Conservation (phyloP, 805 yeast species). For the Zygosaccharomyces rouxii region DNA sequence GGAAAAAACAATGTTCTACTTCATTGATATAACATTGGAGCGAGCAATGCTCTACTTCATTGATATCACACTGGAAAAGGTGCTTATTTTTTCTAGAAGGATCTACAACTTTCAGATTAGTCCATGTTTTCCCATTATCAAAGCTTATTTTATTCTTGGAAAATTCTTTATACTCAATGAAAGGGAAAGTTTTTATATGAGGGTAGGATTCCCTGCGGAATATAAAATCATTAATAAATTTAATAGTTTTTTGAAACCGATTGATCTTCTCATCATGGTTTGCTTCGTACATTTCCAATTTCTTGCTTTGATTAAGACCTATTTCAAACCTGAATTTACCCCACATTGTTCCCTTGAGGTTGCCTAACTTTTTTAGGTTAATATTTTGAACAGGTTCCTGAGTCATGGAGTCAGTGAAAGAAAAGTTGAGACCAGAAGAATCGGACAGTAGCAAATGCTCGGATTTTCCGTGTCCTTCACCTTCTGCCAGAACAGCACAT, state of each 20-base stretch:
- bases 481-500: constrained; percentile 9
- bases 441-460: constrained; percentile 27
- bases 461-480: constrained; percentile 14
- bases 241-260: not conserved
- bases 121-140: constrained; percentile 54
- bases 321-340: too few relatives aligned
- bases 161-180: too few relatives aligned
- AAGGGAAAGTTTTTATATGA: not conserved
- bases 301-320: too few relatives aligned
- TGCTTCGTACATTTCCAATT: too few relatives aligned
- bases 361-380: too few relatives aligned
- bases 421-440: constrained; percentile 31
- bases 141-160: constrained; percentile 40
- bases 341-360: too few relatives aligned
- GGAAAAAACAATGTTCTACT: constrained; percentile 45
- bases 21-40: constrained; percentile 26
- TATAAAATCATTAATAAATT: constrained; percentile 19
- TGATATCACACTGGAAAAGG: constrained; percentile 21
- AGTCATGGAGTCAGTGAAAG: constrained; percentile 3
- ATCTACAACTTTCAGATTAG: constrained; percentile 40
- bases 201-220: constrained; percentile 6
- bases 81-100: constrained; percentile 38
- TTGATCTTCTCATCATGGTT: too few relatives aligned
- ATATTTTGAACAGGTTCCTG: too few relatives aligned
- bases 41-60: constrained; percentile 45